These are phyloP conservation scores for Thelephora ganbajun DNA, from an alignment of 768 basidiomycete species.

Conservation along the genomic window DNA sequence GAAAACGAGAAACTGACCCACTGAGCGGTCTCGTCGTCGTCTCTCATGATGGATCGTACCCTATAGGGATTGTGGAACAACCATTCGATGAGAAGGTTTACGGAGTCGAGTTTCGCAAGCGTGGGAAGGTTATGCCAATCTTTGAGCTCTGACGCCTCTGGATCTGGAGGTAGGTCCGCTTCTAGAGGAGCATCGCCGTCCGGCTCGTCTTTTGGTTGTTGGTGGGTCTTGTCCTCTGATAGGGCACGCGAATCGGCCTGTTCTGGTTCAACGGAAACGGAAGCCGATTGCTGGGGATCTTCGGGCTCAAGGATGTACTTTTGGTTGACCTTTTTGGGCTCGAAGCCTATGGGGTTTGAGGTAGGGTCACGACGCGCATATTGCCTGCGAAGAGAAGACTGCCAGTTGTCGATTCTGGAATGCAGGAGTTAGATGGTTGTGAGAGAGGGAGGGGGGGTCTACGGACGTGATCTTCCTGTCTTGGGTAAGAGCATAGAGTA, in stretches of 20 bases:
- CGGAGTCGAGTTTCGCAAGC: slow-evolving; percentile 58
- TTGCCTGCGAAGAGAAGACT: slow-evolving; percentile 61
- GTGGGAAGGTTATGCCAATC: slow-evolving; percentile 65
- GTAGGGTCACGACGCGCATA: slow-evolving; percentile 60
- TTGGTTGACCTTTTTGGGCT: slow-evolving; percentile 20
- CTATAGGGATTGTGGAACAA: slow-evolving; percentile 70
- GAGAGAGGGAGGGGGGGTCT: slow-evolving; percentile 7
- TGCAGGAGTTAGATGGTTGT: slow-evolving; percentile 6
- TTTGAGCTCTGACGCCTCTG: slow-evolving; percentile 18
- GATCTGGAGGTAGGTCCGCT: background rate
- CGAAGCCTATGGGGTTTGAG: slow-evolving; percentile 59
- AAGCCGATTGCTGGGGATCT: slow-evolving; percentile 5
- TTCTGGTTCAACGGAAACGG: background rate
- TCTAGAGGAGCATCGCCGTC: background rate
- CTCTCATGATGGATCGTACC: slow-evolving; percentile 59
- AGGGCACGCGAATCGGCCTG: background rate
- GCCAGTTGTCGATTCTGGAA: slow-evolving; percentile 62
- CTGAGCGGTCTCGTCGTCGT: slow-evolving; percentile 59
- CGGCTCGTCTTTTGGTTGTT: background rate
- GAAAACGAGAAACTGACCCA: slow-evolving; percentile 42
- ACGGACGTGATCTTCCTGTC: slow-evolving; percentile 71
- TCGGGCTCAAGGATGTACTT: slow-evolving; percentile 13
- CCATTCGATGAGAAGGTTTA: slow-evolving; percentile 71
- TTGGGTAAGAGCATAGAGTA: slow-evolving; percentile 62
- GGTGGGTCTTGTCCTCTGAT: background rate